Evolutionary conservation across 2,329 filamentous ascomycete species (phyloP).

Genomic region (Penicillium sp.): DNA sequence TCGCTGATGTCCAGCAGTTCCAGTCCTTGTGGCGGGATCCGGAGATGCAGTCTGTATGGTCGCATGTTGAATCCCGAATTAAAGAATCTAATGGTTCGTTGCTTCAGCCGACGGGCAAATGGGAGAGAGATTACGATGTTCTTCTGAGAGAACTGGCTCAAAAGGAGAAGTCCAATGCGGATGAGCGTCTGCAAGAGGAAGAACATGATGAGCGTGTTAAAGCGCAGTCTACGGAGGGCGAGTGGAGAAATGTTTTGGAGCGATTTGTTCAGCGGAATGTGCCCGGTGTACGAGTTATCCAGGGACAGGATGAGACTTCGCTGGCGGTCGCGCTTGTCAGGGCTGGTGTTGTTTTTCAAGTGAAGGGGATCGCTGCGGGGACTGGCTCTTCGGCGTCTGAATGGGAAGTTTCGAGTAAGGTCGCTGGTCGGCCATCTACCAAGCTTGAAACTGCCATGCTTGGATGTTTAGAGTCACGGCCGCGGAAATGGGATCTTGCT

Average conservation of each 20-base stretch:
- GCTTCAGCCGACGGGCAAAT: constrained; percentile 38
- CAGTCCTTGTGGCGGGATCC: constrained; percentile 40
- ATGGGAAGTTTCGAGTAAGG: constrained; percentile 36
- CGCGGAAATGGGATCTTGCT: constrained; percentile 39
- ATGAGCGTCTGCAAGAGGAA: constrained; percentile 24
- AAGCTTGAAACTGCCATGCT: constrained; percentile 37
- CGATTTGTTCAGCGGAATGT: constrained; percentile 27
- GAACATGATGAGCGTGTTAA: constrained; percentile 32
- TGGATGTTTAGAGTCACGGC: constrained; percentile 35
- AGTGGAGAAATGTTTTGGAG: constrained; percentile 36
- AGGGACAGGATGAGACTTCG: constrained; percentile 22
- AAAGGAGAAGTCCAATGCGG: constrained; percentile 28
- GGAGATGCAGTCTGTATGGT: constrained; percentile 41
- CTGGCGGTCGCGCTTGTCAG: constrained; percentile 32
- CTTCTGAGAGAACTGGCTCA: constrained; percentile 33
- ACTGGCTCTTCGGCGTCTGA: constrained; percentile 22
- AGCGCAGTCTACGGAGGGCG: constrained; percentile 28
- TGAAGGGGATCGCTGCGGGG: constrained; percentile 26
- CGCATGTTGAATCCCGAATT: constrained; percentile 35
- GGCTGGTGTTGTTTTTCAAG: constrained; percentile 35
- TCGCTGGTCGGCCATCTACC: constrained; percentile 24
- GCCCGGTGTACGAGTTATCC: constrained; percentile 31
- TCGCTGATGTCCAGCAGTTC: constrained; percentile 39
- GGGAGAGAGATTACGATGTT: constrained; percentile 41
- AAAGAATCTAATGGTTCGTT: constrained; percentile 37